A percentile compares a stretch with the other conserved stretches of the same genome.
These are phyloP conservation scores for Aspergillus taichungensis DNA, from an alignment of 495 filamentous ascomycete genomes.

Conservation along the genomic window DNA sequence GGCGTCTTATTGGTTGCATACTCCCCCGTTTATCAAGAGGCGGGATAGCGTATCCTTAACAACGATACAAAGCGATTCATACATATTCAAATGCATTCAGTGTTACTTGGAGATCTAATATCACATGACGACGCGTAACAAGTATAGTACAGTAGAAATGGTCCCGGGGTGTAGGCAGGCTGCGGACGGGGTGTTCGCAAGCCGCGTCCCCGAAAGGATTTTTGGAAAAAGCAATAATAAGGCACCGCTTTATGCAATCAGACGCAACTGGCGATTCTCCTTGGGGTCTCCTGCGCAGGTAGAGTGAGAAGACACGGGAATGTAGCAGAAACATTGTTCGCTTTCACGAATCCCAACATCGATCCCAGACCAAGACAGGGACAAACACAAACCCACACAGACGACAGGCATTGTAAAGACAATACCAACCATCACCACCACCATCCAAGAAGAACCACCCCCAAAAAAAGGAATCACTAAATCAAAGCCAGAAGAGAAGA, in stretches of 20 bases:
- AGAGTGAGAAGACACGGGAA: neutral
- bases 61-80: neutral
- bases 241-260: conserved; percentile 36
- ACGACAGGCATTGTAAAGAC: neutral
- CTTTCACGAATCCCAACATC: neutral
- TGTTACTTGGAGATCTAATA: conserved; percentile 4
- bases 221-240: conserved; percentile 10
- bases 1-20: neutral
- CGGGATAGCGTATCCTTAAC: conserved; percentile 3
- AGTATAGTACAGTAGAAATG: conserved; percentile 28
- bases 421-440: neutral
- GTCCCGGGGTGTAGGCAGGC: neutral
- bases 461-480: neutral
- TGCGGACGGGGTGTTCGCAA: conserved; percentile 17
- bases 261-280: conserved; percentile 3
- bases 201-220: neutral
- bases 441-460: conserved; percentile 1
- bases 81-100: conserved; percentile 1
- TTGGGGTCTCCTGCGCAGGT: neutral
- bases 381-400: too few species aligned
- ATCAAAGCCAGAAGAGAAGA: conserved; percentile 5
- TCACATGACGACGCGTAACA: conserved; percentile 5
- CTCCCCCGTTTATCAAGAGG: neutral
- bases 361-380: neutral
- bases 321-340: too few species aligned